Evolutionary conservation across 2,329 filamentous ascomycete species (phyloP).

Genomic region (Ophiostoma quercus): DNA sequence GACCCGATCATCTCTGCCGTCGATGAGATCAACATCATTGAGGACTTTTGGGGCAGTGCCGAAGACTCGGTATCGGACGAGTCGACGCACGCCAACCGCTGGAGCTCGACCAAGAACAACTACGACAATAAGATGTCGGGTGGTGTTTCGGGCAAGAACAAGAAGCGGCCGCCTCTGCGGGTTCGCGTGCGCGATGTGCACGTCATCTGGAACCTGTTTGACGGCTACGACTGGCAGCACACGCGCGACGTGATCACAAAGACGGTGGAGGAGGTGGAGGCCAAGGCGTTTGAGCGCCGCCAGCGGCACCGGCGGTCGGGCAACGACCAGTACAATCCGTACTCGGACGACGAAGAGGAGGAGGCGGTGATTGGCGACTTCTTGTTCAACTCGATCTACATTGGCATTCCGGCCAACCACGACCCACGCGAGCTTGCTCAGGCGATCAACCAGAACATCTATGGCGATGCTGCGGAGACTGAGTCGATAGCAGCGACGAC

Average conservation of each 20-base stretch:
- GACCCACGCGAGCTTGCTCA: slow-evolving; percentile 76
- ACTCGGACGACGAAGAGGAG: slow-evolving; percentile 64
- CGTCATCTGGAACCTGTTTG: slow-evolving; percentile 95
- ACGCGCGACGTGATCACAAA: slow-evolving; percentile 83
- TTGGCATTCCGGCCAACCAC: slow-evolving; percentile 79
- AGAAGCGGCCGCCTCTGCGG: slow-evolving; percentile 56
- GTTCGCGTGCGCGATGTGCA: slow-evolving; percentile 81
- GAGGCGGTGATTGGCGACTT: slow-evolving; percentile 89
- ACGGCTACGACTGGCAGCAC: slow-evolving; percentile 92
- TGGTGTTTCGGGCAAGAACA: slow-evolving; percentile 25
- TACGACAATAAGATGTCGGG: slow-evolving; percentile 48
- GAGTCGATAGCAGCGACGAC: slow-evolving; percentile 68
- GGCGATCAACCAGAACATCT: slow-evolving; percentile 82
- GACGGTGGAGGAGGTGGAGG: slow-evolving; percentile 82
- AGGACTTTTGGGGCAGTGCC: slow-evolving; percentile 67
- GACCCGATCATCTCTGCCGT: background rate
- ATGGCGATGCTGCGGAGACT: slow-evolving; percentile 75
- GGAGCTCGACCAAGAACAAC: slow-evolving; percentile 71
- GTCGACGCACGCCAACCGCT: slow-evolving; percentile 50
- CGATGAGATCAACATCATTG: slow-evolving; percentile 33
- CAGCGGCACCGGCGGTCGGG: slow-evolving; percentile 51
- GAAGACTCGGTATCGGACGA: slow-evolving; percentile 50
- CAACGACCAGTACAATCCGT: slow-evolving; percentile 38
- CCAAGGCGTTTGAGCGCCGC: slow-evolving; percentile 70
- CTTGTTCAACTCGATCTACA: slow-evolving; percentile 98